Conservation (phyloP, 2,329 filamentous ascomycete species). For the Paecilomyces variotii region DNA sequence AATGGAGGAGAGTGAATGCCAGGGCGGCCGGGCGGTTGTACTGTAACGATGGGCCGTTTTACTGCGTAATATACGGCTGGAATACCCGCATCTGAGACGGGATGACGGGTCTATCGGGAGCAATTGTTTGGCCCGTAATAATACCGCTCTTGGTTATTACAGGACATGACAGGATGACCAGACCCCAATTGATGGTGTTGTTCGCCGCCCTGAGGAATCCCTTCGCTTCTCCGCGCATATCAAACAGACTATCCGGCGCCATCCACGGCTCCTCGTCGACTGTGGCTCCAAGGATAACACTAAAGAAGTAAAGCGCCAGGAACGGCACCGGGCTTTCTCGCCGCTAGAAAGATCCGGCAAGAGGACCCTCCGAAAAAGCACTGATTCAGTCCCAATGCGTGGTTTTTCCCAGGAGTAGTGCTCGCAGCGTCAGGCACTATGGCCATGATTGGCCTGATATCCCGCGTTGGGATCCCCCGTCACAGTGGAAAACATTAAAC, state of each 20-base stretch:
- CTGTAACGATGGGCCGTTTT: neutral
- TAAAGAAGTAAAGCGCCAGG: slow-evolving; percentile 2
- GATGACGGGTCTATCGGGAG: neutral
- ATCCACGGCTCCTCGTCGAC: slow-evolving; percentile 2
- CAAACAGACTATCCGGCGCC: neutral
- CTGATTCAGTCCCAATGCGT: neutral
- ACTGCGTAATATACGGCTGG: neutral
- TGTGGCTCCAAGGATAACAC: neutral
- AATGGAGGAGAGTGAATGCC: neutral
- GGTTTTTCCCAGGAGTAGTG: neutral
- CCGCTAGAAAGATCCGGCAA: neutral
- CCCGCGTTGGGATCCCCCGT: neutral
- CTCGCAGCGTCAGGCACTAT: neutral
- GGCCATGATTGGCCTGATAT: neutral
- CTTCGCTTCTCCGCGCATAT: neutral
- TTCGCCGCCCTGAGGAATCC: neutral
- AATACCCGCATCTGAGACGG: neutral
- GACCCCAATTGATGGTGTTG: neutral
- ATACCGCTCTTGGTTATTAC: neutral
- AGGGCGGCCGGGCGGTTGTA: neutral
- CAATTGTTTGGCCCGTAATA: neutral
- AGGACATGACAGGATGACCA: neutral
- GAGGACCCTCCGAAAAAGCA: neutral
- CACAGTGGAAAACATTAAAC: neutral
- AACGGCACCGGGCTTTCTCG: neutral